Percentiles rank a stretch among this genome's conserved stretches.
These are phyloP conservation scores for Fusarium coffeatum DNA, from an alignment of 2,329 filamentous ascomycete species.

Conservation along the genomic window DNA sequence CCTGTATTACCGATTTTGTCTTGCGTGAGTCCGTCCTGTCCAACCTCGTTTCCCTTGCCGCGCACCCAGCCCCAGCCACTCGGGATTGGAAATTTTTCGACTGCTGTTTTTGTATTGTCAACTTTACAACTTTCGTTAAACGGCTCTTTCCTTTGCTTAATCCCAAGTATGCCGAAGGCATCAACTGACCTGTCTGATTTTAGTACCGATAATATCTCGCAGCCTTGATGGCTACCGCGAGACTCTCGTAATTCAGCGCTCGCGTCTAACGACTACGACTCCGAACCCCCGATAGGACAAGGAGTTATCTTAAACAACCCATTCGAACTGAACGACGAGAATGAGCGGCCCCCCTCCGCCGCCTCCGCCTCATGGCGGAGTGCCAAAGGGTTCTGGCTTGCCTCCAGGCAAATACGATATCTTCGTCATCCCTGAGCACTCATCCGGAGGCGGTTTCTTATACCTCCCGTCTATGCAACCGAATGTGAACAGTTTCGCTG, in stretches of 20 bases:
- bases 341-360: slow-evolving; percentile 79
- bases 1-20: slow-evolving; percentile 41
- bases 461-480: slow-evolving; percentile 92
- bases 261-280: slow-evolving; percentile 30
- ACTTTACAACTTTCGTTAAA: not conserved
- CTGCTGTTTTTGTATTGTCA: not conserved
- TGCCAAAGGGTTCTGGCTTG: slow-evolving; percentile 76
- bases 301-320: slow-evolving; percentile 15
- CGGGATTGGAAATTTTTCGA: slow-evolving; percentile 13
- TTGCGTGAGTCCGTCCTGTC: slow-evolving; percentile 41
- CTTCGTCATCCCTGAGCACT: slow-evolving; percentile 94
- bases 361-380: slow-evolving; percentile 86
- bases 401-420: slow-evolving; percentile 96
- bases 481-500: slow-evolving; percentile 89
- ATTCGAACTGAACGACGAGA: slow-evolving; percentile 41
- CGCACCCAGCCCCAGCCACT: slow-evolving; percentile 33
- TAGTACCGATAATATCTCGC: slow-evolving; percentile 30
- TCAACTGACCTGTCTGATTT: slow-evolving; percentile 25
- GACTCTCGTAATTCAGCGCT: slow-evolving; percentile 44
- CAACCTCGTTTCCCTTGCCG: slow-evolving; percentile 27
- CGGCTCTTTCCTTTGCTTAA: not conserved
- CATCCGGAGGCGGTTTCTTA: slow-evolving; percentile 87
- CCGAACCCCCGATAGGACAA: slow-evolving; percentile 20
- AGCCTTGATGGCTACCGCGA: slow-evolving; percentile 49
- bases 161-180: slow-evolving; percentile 1